Evolutionary conservation across 2,329 filamentous ascomycete genomes (phyloP).

Genomic region (Aspergillus sp.): DNA sequence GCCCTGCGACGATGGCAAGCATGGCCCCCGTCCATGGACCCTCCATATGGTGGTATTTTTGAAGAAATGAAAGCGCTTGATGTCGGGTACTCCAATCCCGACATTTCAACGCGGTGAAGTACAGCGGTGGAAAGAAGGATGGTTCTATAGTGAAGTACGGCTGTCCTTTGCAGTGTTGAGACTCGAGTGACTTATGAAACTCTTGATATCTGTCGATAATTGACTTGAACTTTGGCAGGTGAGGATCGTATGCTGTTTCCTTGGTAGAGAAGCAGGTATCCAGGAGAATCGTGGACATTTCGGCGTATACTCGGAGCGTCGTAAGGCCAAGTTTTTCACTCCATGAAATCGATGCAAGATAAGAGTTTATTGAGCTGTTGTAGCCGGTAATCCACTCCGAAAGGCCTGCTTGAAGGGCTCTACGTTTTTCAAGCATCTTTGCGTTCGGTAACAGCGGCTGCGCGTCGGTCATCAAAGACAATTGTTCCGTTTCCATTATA

Average conservation of each 20-base stretch:
- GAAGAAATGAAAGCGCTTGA: neutral
- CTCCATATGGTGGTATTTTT: neutral
- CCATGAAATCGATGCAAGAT: neutral
- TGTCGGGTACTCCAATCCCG: neutral
- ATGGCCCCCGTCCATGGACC: constrained; percentile 2
- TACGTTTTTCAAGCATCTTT: neutral
- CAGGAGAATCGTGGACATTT: neutral
- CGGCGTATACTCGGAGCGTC: neutral
- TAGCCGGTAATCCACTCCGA: neutral
- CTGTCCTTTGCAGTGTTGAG: neutral
- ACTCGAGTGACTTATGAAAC: neutral
- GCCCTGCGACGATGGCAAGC: neutral
- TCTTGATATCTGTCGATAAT: neutral
- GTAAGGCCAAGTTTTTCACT: neutral
- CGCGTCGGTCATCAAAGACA: neutral
- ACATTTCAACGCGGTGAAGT: neutral
- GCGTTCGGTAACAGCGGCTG: neutral
- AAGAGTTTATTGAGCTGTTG: neutral
- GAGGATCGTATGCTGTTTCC: neutral
- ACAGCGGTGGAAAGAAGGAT: neutral
- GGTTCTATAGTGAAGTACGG: neutral
- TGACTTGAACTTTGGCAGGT: neutral
- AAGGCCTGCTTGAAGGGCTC: neutral
- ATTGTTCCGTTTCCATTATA: neutral
- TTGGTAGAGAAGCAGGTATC: neutral